Conservation (phyloP, 306 rosid genomes). For the Sindora glabra region DNA sequence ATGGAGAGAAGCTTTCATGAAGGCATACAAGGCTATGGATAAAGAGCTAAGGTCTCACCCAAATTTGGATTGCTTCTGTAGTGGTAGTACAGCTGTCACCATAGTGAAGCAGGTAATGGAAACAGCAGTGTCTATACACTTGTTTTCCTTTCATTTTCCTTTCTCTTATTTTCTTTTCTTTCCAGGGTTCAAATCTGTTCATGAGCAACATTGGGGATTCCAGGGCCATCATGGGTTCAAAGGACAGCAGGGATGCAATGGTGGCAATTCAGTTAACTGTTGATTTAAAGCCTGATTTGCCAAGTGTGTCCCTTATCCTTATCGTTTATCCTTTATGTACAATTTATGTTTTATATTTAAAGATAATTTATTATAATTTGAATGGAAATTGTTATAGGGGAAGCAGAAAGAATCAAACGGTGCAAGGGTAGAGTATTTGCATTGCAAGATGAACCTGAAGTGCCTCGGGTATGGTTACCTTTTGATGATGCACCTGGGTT, state of each 20-base stretch:
- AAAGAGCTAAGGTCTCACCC: slow-evolving; percentile 89
- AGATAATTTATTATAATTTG: not conserved
- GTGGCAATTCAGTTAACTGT: slow-evolving; percentile 75
- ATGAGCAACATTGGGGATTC: slow-evolving; percentile 90
- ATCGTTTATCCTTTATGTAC: slow-evolving; percentile 4
- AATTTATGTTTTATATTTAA: not conserved
- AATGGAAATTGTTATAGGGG: slow-evolving; percentile 36
- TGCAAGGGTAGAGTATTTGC: slow-evolving; percentile 96
- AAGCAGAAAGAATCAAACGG: slow-evolving; percentile 83
- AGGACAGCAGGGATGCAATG: slow-evolving; percentile 48
- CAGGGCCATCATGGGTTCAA: slow-evolving; percentile 89
- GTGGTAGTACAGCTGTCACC: slow-evolving; percentile 92
- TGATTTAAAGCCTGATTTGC: slow-evolving; percentile 96
- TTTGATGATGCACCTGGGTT: slow-evolving; percentile 94
- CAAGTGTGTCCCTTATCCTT: slow-evolving; percentile 40
- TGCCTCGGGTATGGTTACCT: slow-evolving; percentile 88
- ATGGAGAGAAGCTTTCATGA: slow-evolving; percentile 89
- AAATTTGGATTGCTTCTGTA: slow-evolving; percentile 87
- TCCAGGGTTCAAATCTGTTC: slow-evolving; percentile 78
- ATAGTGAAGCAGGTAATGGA: slow-evolving; percentile 73
- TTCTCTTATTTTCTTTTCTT: slow-evolving; percentile 22
- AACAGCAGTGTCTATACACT: not conserved
- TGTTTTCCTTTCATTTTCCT: slow-evolving; percentile 8
- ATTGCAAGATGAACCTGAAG: slow-evolving; percentile 96
- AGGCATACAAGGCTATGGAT: slow-evolving; percentile 87